Evolutionary conservation across 139 green algal genomes (phyloP), one percentile per base, ranked within the genome.

Genomic region (Nannochloris sp.): DNA sequence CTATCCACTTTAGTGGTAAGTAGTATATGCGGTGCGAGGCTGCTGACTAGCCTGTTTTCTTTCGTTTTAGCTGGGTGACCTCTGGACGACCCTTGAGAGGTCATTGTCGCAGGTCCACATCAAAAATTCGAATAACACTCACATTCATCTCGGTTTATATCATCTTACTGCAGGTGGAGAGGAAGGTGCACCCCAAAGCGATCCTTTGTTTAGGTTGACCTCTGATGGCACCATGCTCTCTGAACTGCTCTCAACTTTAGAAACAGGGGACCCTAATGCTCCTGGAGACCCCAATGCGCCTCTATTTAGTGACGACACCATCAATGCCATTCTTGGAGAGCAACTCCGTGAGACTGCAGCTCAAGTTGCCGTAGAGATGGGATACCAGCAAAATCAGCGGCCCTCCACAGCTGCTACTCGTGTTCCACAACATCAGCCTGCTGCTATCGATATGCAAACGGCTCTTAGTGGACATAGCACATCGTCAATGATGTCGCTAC

Each of bases 301-400:
- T n/a, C 34, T 65, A 23, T 65, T 65, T 27, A 57, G 42, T 27
- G 59, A 65, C 13, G 23, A 54, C 13, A 65, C 59, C 15, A 55
- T 65, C 19, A 55, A 65, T 55, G 32, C 32, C 14, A 65, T 65
- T 55, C 38, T 65, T 36, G 59, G 59, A 36, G 34, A 65, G 13
- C 34, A 65, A n/a, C 27, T 65, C 32, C 14, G 59, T 10, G 19
- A 62, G 12, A 62, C 24, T 44, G 54, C 54, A 45, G 54, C 34
- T n/a, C 12, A 62, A 47, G 12, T 59, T 34, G 48, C 9, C 8
- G 12, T 10, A 12, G 48, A 59, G 48, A 36, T 65, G 42, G 13
- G 27, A 37, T 39, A 30, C 23, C 56, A 56, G 25, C 19, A 25
- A 25, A 47, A 24, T 23, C 24, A 35, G 25, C 25, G 23, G 27